These are phyloP conservation scores for Colletotrichum karsti DNA, from an alignment of 2,329 filamentous ascomycete species.

Conservation along the genomic window DNA sequence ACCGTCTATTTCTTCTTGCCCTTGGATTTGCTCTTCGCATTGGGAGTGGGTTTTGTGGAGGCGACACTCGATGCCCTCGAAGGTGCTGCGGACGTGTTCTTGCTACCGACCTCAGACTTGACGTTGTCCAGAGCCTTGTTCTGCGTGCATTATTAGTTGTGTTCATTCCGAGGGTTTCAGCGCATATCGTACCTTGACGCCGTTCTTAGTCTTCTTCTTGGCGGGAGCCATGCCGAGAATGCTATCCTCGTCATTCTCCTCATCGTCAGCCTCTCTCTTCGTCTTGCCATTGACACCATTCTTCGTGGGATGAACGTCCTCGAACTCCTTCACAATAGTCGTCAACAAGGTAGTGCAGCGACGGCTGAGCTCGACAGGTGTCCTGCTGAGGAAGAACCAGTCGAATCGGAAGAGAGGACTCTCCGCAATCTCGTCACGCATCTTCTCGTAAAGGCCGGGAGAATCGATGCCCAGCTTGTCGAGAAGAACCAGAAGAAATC, in stretches of 20 bases:
- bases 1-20: conserved; percentile 59
- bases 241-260: conserved; percentile 85
- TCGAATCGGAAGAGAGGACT: conserved; percentile 96
- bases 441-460: conserved; percentile 89
- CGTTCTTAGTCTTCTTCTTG: conserved; percentile 94
- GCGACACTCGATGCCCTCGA: conserved; percentile 90
- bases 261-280: conserved; percentile 81
- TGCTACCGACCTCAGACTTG: conserved; percentile 75
- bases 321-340: conserved; percentile 94
- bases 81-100: conserved; percentile 77
- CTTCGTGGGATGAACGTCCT: conserved; percentile 66
- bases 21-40: conserved; percentile 52
- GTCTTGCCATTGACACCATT: conserved; percentile 74
- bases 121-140: conserved; percentile 93
- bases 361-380: conserved; percentile 89
- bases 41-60: conserved; percentile 69
- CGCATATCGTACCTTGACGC: conserved; percentile 78
- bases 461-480: conserved; percentile 93
- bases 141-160: conserved; percentile 53
- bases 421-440: conserved; percentile 96
- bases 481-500: conserved; percentile 92
- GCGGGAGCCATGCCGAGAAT: conserved; percentile 83
- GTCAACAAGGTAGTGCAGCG: conserved; percentile 94
- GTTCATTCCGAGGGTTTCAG: conserved; percentile 27
- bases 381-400: conserved; percentile 98